Base-by-base conservation (phyloP, 768 basidiomycete species). In the Kwoniella heveanensis region DNA sequence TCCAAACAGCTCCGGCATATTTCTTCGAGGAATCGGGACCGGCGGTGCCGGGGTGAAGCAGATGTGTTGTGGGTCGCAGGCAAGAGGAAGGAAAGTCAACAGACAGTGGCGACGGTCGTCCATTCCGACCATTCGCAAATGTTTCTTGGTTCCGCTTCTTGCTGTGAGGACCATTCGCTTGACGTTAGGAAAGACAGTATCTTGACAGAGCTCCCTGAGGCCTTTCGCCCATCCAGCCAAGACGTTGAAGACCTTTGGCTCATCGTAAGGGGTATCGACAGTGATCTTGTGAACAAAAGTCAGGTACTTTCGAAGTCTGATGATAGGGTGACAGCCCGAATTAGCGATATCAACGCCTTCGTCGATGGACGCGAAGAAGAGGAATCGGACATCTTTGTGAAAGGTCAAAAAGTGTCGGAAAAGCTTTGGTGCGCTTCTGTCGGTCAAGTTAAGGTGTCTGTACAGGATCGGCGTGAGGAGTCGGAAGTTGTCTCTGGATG, bases 391-490 rank as follows among this genome's bases (percentile, higher is more conserved):
- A 13, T 53, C 59, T 9, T 27, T 19, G 25, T 37, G 27, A 32
- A 60, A 44, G n/a, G 25, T 19, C 26, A 22, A 44, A 17, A 60
- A 44, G 32, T 37, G 13, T 44, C 21, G 22, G 32, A 60, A 52
- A 9, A 60, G 27, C 3, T 26, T 17, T 25, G 49, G 49, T 12
- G 51, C 37, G 29, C 26, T 44, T 27, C 53, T 49, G 27, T 53
- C 59, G 12, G 50, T 51, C 19, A 60, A 44, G 37, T 52, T 46
- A 50, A 60, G 22, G 26, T 60, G 59, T 52, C 59, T 48, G 26
- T 60, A 60, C 50, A 53, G 21, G 15, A 60, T 30, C 25, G 32
- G 59, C 19, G 49, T 44, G 50, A 53, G 21, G 30, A 60, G 59
- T 44, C 37, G 49, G 51, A 51, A 46, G 37, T 37, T 51, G 32